Evolutionary conservation across 352 stramenopile species (phyloP).

Genomic region (Phytophthora citrophthora): DNA sequence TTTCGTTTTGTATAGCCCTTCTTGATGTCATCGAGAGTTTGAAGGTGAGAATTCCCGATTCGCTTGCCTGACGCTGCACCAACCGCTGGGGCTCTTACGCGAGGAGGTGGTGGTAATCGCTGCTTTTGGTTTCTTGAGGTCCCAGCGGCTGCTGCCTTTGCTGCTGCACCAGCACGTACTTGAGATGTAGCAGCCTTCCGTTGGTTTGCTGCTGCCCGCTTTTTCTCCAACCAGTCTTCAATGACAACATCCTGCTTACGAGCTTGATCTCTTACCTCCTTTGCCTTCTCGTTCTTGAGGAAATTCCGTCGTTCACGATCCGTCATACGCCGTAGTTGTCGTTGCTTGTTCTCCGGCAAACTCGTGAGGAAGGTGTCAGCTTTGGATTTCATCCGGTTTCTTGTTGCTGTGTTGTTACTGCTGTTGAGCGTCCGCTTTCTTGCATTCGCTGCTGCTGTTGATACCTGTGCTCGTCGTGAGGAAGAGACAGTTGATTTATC

Average conservation of each 20-base stretch:
- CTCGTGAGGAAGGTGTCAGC: conserved; percentile 63
- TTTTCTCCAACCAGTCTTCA: conserved; percentile 77
- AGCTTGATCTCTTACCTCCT: conserved; percentile 36
- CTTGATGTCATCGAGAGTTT: conserved; percentile 75
- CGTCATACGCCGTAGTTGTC: conserved; percentile 67
- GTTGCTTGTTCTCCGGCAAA: conserved; percentile 66
- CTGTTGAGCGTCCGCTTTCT: conserved; percentile 45
- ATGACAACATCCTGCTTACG: conserved; percentile 78
- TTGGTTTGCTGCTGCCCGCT: conserved; percentile 61
- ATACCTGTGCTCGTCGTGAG: conserved; percentile 7
- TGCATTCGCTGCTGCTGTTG: conserved; percentile 20
- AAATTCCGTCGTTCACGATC: conserved; percentile 66
- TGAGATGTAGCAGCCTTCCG: conserved; percentile 50
- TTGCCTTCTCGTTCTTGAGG: conserved; percentile 65
- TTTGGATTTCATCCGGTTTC: conserved; percentile 21
- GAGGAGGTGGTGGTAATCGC: conserved; percentile 43
- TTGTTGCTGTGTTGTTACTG: conserved; percentile 28
- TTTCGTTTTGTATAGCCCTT: conserved; percentile 63
- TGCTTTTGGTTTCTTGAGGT: conserved; percentile 15
- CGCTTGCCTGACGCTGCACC: conserved; percentile 63
- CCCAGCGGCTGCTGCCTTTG: conserved; percentile 7
- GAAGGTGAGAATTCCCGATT: conserved; percentile 60
- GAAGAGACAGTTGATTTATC: conserved; percentile 25
- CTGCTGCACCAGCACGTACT: conserved; percentile 18
- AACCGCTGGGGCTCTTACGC: conserved; percentile 46